Base-by-base conservation (phyloP, 2,329 filamentous ascomycete genomes). In the Phaeosphaeriaceae sp. region DNA sequence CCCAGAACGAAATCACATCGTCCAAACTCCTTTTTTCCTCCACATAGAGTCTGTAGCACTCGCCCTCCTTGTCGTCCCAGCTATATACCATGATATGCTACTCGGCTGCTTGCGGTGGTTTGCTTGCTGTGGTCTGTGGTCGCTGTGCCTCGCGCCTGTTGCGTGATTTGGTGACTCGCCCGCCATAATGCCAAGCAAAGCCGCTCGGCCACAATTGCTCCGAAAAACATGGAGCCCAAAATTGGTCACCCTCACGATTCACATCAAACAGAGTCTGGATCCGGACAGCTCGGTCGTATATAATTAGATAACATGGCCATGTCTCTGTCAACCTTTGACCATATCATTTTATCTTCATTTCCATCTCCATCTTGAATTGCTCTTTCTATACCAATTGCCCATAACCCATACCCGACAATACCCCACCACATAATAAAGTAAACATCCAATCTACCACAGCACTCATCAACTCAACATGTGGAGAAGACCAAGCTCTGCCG, bases 1-100 rank as follows among this genome's bases (percentile, higher is more conserved):
- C 85, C 65, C 67, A 87, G 65, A 86, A 85, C 20, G 86, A 80
- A 78, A 90, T 88, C 34, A 94, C 87, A 58, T 92, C 86, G 63
- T 88, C 85, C 48, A 92, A 76, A 33, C 85, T 83, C 75, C 83
- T 87, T 61, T 85, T 85, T 74, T 94, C 87, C 50, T 86, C 83
- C 60, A 93, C 89, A 64, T 92, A 94, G 65, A 94, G 82, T 58
- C 84, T 82, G 70, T 83, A 86, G 74, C 84, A 87, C 57, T 85
- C 79, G 34, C 83, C 81, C 63, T 83, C 79, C 71, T 88, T 87
- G 50, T 83, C 84, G 46, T 85, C 82, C 86, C 86, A 88, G 63
- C 86, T 82, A 71, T 87, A 87, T 28, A 71, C 61, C 62, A 69
- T 72, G 3, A 23, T 42, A 13, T 13, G 30, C 4, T 46, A 33